Conservation (phyloP, 305 asterid genomes). For the Caryopteris hybrid region DNA sequence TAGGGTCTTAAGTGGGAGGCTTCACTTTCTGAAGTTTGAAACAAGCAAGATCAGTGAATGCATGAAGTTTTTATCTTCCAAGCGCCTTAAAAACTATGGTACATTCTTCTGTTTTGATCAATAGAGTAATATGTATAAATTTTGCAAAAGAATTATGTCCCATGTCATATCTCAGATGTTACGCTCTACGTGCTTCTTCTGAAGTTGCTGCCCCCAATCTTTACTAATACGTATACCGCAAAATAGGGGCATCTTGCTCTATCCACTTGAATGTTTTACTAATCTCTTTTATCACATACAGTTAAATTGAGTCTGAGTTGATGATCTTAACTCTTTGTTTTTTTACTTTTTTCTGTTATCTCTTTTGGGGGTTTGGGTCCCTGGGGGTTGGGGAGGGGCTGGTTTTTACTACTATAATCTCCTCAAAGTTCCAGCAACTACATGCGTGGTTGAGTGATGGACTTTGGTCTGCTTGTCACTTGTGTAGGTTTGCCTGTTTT, state of each 20-base stretch:
- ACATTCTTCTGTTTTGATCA: constrained; percentile 22
- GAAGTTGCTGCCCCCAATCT: neutral
- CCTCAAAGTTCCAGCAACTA: neutral
- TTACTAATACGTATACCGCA: neutral
- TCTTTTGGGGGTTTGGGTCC: neutral
- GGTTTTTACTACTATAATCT: neutral
- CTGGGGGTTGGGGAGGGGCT: neutral
- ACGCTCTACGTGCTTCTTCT: constrained; percentile 6
- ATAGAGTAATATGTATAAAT: neutral
- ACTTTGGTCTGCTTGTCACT: neutral
- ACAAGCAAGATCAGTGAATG: constrained; percentile 70
- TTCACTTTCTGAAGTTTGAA: constrained; percentile 70
- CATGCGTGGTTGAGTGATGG: neutral
- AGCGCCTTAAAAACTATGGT: constrained; percentile 51
- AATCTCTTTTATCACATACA: neutral
- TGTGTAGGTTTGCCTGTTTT: neutral
- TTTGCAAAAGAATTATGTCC: neutral
- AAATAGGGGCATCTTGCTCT: neutral
- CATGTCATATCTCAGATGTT: neutral
- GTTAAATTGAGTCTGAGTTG: neutral
- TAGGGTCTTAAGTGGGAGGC: constrained; percentile 47
- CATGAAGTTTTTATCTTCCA: constrained; percentile 63
- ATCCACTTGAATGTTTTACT: neutral
- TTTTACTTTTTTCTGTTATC: neutral
- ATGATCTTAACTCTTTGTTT: neutral